phyloP scores from a whole-genome alignment of 2,329 filamentous ascomycete species.

The Talaromyces islandicus region DNA sequence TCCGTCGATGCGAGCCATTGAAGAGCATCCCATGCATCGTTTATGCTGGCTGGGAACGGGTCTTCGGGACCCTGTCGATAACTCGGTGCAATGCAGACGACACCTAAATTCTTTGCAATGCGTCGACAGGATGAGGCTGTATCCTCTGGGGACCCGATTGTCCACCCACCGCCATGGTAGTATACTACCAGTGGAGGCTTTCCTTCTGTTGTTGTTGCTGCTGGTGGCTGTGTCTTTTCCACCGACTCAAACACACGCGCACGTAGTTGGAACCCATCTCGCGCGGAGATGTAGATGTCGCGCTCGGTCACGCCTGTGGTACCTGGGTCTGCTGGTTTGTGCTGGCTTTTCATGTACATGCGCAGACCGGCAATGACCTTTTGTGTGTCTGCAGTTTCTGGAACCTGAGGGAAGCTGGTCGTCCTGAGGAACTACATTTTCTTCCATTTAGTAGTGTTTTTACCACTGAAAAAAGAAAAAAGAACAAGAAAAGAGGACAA shows the following conservation, averaged over 20 bases:
- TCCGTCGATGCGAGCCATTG: constrained; percentile 23
- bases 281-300: constrained; percentile 5
- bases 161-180: constrained; percentile 9
- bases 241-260: constrained; percentile 3
- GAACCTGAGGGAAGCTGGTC: not conserved
- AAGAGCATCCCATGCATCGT: constrained; percentile 32
- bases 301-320: constrained; percentile 3
- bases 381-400: not conserved
- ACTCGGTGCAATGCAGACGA: constrained; percentile 15
- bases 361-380: not conserved
- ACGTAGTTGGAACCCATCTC: constrained; percentile 6
- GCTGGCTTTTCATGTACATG: constrained; percentile 6
- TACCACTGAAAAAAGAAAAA: not conserved
- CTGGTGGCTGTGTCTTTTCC: not conserved
- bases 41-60: constrained; percentile 30
- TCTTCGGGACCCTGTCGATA: constrained; percentile 36
- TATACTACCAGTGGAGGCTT: constrained; percentile 1
- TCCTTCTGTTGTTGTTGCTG: not conserved
- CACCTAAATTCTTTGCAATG: constrained; percentile 10
- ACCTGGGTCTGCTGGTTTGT: not conserved
- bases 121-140: constrained; percentile 10
- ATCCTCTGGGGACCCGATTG: constrained; percentile 6
- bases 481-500: too few relatives aligned
- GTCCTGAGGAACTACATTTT: not conserved
- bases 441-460: not conserved